phyloP scores from a whole-genome alignment of 441 rosid species.

The Syzygium malaccense region DNA sequence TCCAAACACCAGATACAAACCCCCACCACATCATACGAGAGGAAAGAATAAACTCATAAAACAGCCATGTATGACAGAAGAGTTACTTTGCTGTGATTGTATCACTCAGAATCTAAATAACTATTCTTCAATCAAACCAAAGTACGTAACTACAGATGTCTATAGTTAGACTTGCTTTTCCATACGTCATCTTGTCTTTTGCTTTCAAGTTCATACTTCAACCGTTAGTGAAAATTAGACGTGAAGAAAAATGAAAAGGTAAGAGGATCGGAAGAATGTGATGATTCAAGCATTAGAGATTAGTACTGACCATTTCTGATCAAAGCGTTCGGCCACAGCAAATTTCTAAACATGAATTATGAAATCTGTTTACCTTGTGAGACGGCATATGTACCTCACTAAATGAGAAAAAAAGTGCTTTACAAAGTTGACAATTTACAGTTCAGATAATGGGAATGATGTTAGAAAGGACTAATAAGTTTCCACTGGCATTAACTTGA shows the following conservation, averaged over 20 bases:
- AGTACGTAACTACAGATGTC: background rate
- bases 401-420: background rate
- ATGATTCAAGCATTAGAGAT: background rate
- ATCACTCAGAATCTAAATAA: no score
- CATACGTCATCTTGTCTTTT: background rate
- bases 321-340: background rate
- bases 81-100: background rate
- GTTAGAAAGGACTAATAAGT: background rate
- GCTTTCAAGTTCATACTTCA: background rate
- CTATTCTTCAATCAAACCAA: no score
- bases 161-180: background rate
- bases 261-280: background rate
- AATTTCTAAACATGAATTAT: background rate
- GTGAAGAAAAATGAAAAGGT: background rate
- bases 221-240: background rate
- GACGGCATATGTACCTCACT: background rate
- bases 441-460: background rate
- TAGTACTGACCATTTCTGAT: background rate
- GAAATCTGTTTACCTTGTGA: background rate
- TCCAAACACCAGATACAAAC: background rate
- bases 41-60: background rate
- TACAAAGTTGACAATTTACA: background rate
- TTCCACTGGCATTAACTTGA: background rate
- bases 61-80: background rate
- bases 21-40: background rate